phyloP scores from a whole-genome alignment of 164 flowering plant genomes.

The Taxillus chinensis region DNA sequence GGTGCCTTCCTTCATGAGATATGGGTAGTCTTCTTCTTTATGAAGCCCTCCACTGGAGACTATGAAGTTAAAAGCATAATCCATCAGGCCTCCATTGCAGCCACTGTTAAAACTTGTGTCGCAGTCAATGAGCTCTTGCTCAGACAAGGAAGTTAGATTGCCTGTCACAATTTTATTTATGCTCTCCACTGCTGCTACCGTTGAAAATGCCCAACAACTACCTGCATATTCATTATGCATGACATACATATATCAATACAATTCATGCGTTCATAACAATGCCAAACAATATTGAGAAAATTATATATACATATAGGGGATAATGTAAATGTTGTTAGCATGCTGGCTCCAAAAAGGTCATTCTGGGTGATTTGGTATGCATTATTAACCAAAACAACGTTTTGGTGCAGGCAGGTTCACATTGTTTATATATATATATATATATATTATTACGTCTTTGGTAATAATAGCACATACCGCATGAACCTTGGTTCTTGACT shows the following conservation, averaged over 20 bases:
- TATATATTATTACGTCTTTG: no score
- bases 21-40: conserved; percentile 38
- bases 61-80: conserved; percentile 33
- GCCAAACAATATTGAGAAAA: no score
- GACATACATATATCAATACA: not conserved
- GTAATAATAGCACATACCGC: conserved; percentile 15
- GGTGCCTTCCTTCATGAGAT: conserved; percentile 36
- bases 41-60: conserved; percentile 26
- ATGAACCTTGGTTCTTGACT: conserved; percentile 44
- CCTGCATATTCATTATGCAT: conserved; percentile 15
- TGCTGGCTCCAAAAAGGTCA: no score
- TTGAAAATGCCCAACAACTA: conserved; percentile 45
- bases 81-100: conserved; percentile 45
- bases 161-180: conserved; percentile 37
- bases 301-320: no score
- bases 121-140: conserved; percentile 37
- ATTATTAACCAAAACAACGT: no score
- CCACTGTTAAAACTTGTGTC: conserved; percentile 30
- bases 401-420: no score
- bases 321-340: no score
- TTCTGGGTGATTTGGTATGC: no score
- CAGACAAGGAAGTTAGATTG: conserved; percentile 33
- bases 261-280: no score
- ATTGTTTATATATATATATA: no score
- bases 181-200: conserved; percentile 43